These are phyloP conservation scores for Erythrophleum fordii DNA, from an alignment of 306 rosid genomes.

Conservation along the genomic window DNA sequence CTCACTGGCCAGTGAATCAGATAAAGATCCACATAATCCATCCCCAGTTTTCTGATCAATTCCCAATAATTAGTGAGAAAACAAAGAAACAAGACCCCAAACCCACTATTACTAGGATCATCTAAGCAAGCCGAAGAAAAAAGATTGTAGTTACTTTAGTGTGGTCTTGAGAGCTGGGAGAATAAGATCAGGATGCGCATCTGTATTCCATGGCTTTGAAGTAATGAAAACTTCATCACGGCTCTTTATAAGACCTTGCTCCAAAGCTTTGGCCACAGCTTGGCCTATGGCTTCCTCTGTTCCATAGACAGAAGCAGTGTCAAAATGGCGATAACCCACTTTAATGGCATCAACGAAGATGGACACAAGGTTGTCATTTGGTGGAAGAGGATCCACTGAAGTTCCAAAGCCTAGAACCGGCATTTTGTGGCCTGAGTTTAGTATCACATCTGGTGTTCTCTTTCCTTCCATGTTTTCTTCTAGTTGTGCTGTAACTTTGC, in stretches of 20 bases:
- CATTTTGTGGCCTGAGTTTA: slow-evolving; percentile 53
- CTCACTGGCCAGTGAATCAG: slow-evolving; percentile 63
- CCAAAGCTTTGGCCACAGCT: slow-evolving; percentile 44
- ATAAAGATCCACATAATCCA: slow-evolving; percentile 60
- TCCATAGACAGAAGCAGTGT: slow-evolving; percentile 51
- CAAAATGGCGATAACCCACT: slow-evolving; percentile 50
- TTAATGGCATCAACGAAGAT: slow-evolving; percentile 51
- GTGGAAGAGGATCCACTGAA: slow-evolving; percentile 44
- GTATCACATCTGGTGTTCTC: slow-evolving; percentile 41
- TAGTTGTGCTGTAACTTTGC: background rate
- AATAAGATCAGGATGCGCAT: slow-evolving; percentile 58
- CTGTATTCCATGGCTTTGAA: slow-evolving; percentile 59
- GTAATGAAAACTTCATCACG: slow-evolving; percentile 65
- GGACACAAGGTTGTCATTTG: slow-evolving; percentile 47
- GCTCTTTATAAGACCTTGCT: slow-evolving; percentile 50
- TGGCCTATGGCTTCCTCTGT: slow-evolving; percentile 55
- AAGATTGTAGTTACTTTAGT: slow-evolving; percentile 41
- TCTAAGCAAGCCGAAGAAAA: background rate
- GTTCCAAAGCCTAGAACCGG: slow-evolving; percentile 57
- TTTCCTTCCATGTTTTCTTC: slow-evolving; percentile 37
- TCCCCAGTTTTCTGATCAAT: slow-evolving; percentile 47
- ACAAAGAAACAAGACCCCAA: slow-evolving; percentile 1
- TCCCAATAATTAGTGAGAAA: background rate
- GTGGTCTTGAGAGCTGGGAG: slow-evolving; percentile 56
- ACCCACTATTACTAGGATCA: background rate